These are phyloP conservation scores for Barnettozyma salicaria DNA, from an alignment of 805 yeast species.

Conservation along the genomic window DNA sequence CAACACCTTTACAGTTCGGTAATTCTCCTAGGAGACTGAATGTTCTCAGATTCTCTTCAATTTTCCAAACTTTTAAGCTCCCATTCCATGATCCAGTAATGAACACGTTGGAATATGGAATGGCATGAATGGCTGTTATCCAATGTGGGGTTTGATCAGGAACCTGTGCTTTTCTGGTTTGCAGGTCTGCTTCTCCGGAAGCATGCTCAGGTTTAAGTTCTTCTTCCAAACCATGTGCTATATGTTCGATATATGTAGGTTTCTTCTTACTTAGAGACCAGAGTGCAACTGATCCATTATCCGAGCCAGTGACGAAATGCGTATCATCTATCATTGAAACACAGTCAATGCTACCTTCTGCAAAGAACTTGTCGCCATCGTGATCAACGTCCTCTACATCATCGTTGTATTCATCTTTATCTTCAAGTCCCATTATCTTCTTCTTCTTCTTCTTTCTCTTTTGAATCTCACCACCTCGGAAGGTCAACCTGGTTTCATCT, in stretches of 20 bases:
- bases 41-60: conserved; percentile 56
- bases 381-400: conserved; percentile 29
- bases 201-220: conserved; percentile 43
- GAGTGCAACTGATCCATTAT: conserved; percentile 82
- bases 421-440: conserved; percentile 22
- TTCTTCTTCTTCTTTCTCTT: conserved; percentile 33
- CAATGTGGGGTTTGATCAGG: conserved; percentile 76
- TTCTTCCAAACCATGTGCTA: conserved; percentile 71
- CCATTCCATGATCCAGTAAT: conserved; percentile 90
- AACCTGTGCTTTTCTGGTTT: conserved; percentile 40
- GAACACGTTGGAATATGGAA: conserved; percentile 81
- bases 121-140: conserved; percentile 75
- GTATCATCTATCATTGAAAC: conserved; percentile 89
- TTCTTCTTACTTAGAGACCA: conserved; percentile 92
- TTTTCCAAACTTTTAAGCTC: conserved; percentile 66
- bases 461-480: conserved; percentile 76
- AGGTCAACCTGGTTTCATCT: conserved; percentile 90
- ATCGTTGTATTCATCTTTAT: conserved; percentile 13
- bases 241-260: conserved; percentile 62
- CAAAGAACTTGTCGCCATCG: conserved; percentile 37
- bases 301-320: conserved; percentile 91
- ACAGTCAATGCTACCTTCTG: conserved; percentile 87
- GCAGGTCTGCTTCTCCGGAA: conserved; percentile 42
- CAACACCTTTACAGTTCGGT: conserved; percentile 59
- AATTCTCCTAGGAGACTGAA: conserved; percentile 55